A percentile compares a stretch with the other conserved stretches of the same genome.
Evolutionary conservation across 345 rosid genomes (phyloP).

Genomic region (Eucalyptus pauciflora): DNA sequence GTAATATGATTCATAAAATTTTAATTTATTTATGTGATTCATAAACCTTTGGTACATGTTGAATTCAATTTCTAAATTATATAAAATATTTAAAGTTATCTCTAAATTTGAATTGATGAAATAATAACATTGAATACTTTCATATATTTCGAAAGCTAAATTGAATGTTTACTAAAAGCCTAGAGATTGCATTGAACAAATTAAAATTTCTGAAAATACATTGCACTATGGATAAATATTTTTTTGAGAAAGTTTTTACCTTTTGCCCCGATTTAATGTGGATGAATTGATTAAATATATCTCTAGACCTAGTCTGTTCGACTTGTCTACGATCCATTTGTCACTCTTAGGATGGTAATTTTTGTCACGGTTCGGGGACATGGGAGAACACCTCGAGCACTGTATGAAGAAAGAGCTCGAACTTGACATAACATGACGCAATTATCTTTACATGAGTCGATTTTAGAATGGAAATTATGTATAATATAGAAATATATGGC

Average conservation of each 20-base stretch:
- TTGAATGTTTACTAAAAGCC: fast-evolving
- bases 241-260: neutral
- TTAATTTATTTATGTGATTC: too few relatives aligned
- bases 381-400: neutral
- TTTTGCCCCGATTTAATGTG: fast-evolving
- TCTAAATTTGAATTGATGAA: too few relatives aligned
- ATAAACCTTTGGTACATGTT: too few relatives aligned
- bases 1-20: fast-evolving
- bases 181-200: fast-evolving
- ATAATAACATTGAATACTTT: too few relatives aligned
- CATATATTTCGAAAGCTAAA: fast-evolving
- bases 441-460: neutral
- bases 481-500: neutral
- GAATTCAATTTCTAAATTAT: fast-evolving
- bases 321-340: fast-evolving
- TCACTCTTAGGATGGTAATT: fast-evolving
- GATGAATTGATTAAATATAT: fast-evolving
- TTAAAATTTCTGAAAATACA: fast-evolving
- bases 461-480: neutral
- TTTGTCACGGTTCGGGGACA: fast-evolving
- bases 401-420: neutral
- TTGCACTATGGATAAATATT: fast-evolving
- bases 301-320: fast-evolving
- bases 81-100: too few relatives aligned
- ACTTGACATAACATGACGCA: fast-evolving